Conservation (phyloP, 257 asterid genomes). For the Solanum appendiculatum region DNA sequence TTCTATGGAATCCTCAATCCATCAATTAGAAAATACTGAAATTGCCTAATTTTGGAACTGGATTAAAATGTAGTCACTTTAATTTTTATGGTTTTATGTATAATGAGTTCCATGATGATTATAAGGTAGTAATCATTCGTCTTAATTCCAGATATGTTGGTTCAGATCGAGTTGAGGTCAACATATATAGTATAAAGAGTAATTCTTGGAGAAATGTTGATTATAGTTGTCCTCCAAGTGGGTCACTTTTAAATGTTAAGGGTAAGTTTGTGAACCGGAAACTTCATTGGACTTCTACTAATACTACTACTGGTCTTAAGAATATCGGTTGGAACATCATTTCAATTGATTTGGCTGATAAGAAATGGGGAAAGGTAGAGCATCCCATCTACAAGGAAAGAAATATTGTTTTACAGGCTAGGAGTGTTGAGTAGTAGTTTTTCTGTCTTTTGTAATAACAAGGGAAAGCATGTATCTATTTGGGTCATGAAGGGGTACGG, state of each 20-base stretch:
- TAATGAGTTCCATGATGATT: constrained; percentile 13
- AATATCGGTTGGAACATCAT: background rate
- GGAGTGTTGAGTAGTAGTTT: constrained; percentile 2
- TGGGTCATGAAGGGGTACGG: constrained; percentile 13
- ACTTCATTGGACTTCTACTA: constrained; percentile 27
- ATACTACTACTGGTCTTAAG: too few relatives aligned
- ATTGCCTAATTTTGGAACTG: too few relatives aligned
- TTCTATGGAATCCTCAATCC: background rate
- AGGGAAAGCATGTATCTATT: background rate
- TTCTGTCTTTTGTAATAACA: background rate
- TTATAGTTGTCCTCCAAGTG: too few relatives aligned
- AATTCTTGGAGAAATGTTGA: constrained; percentile 9
- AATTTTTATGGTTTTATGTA: too few relatives aligned
- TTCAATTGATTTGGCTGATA: background rate
- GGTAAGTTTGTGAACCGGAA: background rate
- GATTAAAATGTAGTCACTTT: too few relatives aligned
- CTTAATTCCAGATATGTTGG: too few relatives aligned
- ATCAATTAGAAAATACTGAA: background rate
- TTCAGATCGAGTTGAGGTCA: background rate
- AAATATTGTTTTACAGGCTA: background rate
- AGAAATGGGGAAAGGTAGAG: background rate
- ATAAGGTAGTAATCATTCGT: constrained; percentile 10
- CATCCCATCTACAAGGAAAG: background rate
- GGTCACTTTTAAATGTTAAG: too few relatives aligned
- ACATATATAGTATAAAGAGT: constrained; percentile 10